These are phyloP conservation scores for Claviceps digitariae DNA, from an alignment of 2,329 filamentous ascomycete species.

Conservation along the genomic window DNA sequence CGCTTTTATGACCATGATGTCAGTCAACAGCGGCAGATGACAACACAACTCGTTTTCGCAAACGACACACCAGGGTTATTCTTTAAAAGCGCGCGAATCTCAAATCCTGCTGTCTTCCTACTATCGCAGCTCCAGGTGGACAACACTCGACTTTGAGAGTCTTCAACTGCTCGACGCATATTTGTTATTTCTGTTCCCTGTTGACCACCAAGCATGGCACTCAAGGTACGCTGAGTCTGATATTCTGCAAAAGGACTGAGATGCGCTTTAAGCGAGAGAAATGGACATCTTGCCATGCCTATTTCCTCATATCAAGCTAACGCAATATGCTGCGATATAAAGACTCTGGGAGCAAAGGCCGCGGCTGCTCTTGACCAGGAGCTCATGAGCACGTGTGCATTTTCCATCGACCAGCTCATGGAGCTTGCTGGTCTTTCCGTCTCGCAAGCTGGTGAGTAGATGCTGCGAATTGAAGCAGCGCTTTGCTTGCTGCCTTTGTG, in stretches of 20 bases:
- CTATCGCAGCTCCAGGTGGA: too few species aligned
- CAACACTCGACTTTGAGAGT: too few species aligned
- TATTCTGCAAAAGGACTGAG: background rate
- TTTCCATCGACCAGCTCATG: constrained; percentile 95
- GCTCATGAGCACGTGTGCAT: constrained; percentile 78
- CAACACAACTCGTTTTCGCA: background rate
- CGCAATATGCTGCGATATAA: background rate
- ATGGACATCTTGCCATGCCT: too few species aligned
- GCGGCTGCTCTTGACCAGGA: constrained; percentile 84
- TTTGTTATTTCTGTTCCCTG: too few species aligned
- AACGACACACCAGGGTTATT: too few species aligned
- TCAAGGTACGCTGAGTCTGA: background rate
- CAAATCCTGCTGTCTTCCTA: background rate
- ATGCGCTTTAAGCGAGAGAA: too few species aligned
- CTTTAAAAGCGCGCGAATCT: background rate
- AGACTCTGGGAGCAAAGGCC: constrained; percentile 80
- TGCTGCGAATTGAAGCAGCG: background rate
- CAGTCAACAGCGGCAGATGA: too few species aligned
- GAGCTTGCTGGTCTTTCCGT: constrained; percentile 88
- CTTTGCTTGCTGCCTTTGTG: too few species aligned
- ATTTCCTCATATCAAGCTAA: background rate
- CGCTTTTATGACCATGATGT: background rate
- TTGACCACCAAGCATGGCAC: background rate
- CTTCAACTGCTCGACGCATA: background rate
- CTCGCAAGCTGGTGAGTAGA: constrained; percentile 61